A percentile compares a stretch with the other conserved stretches of the same genome.
phyloP scores from a whole-genome alignment of 139 green algal species.

The Diplosphaera chodatii region DNA sequence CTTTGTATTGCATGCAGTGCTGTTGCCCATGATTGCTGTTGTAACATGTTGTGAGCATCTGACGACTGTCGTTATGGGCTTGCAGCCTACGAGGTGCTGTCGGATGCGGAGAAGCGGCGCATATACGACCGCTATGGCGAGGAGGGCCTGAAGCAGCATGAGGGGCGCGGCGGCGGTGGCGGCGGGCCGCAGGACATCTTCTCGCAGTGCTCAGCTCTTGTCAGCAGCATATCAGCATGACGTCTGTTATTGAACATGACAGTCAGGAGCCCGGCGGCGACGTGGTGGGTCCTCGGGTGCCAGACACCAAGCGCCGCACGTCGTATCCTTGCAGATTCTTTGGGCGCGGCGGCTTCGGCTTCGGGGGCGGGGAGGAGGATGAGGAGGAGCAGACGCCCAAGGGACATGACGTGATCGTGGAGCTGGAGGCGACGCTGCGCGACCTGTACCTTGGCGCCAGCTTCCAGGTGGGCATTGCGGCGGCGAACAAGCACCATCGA shows the following conservation, averaged over 20 bases:
- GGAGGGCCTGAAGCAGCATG: slow-evolving; percentile 92
- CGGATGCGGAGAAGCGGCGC: slow-evolving; percentile 79
- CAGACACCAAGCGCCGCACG: no score
- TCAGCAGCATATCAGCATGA: no score
- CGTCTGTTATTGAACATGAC: no score
- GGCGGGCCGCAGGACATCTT: slow-evolving; percentile 75
- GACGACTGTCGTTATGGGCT: no score
- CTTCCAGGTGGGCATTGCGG: slow-evolving; percentile 44
- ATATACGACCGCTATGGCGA: slow-evolving; percentile 98
- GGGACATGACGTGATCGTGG: slow-evolving; percentile 77
- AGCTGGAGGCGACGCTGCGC: slow-evolving; percentile 76
- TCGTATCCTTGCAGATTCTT: slow-evolving; percentile 48
- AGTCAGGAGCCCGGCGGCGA: no score
- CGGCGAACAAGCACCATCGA: no score
- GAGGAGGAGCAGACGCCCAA: slow-evolving; percentile 80
- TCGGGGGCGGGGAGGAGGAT: slow-evolving; percentile 48
- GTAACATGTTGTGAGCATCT: no score
- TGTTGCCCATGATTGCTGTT: no score
- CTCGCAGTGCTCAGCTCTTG: slow-evolving; percentile 50
- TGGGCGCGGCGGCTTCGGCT: slow-evolving; percentile 45
- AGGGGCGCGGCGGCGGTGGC: slow-evolving; percentile 43
- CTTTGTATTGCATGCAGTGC: background rate
- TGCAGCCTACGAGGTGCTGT: slow-evolving; percentile 94
- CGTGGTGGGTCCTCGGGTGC: no score
- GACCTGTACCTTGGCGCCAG: slow-evolving; percentile 89